Evolutionary conservation across 208 protist genomes (phyloP).

Genomic region (Crithidia expoeki): DNA sequence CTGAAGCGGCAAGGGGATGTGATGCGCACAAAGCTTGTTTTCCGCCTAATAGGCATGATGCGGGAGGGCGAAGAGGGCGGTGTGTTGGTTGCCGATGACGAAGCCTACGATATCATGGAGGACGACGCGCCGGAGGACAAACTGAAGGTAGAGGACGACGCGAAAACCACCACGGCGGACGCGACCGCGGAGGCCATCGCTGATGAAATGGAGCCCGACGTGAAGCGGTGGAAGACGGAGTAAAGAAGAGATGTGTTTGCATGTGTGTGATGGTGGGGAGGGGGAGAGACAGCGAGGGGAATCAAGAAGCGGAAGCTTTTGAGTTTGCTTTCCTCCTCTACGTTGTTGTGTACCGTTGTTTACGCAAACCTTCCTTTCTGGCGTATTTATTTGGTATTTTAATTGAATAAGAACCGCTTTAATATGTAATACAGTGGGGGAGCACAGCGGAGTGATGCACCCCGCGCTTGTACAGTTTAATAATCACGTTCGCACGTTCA

Average conservation of each 20-base stretch:
- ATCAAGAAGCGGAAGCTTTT: too few species aligned
- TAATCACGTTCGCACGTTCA: too few species aligned
- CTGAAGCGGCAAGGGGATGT: conserved; percentile 75
- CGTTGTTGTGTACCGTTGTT: too few species aligned
- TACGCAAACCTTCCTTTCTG: too few species aligned
- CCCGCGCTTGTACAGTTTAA: too few species aligned
- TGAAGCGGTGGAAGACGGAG: conserved; percentile 24
- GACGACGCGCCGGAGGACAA: conserved; percentile 23
- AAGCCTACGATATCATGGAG: conserved; percentile 36
- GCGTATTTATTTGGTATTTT: too few species aligned
- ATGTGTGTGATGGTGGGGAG: neutral
- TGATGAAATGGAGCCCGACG: conserved; percentile 2
- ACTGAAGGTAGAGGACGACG: conserved; percentile 18
- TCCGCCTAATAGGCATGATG: conserved; percentile 75
- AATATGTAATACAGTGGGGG: too few species aligned
- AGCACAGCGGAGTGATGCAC: too few species aligned
- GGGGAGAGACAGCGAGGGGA: too few species aligned
- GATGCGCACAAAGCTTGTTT: conserved; percentile 77
- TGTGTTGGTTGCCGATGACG: conserved; percentile 46
- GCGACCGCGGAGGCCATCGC: neutral
- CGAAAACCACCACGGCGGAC: neutral
- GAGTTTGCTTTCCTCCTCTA: too few species aligned
- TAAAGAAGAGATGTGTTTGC: neutral
- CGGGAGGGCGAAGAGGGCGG: conserved; percentile 48
- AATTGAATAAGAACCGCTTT: too few species aligned